Percentiles rank a stretch among this genome's conserved stretches.
Conservation (phyloP, 805 yeast genomes). For the Tetrapisispora phaffii region DNA sequence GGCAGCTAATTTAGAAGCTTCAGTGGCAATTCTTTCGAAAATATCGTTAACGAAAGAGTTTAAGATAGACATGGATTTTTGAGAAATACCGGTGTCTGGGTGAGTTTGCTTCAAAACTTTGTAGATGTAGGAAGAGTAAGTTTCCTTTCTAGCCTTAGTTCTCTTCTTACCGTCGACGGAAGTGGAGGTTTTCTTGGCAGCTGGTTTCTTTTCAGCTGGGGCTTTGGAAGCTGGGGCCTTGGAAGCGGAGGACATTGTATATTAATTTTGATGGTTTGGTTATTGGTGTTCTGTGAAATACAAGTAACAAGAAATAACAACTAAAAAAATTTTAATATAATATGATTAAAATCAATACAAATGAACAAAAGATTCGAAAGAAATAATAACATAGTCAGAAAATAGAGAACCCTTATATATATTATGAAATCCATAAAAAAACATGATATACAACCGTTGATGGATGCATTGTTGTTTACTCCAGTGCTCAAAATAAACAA, state of each 20-base stretch:
- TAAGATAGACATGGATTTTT: conserved; percentile 97
- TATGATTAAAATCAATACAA: no score
- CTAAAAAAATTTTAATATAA: no score
- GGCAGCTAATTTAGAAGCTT: conserved; percentile 97
- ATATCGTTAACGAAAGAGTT: conserved; percentile 97
- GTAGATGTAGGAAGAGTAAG: conserved; percentile 96
- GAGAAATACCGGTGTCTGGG: conserved; percentile 99
- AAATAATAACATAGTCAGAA: no score
- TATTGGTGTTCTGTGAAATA: background rate
- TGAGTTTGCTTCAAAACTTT: conserved; percentile 97
- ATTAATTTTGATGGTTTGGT: background rate
- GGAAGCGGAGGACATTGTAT: conserved; percentile 56
- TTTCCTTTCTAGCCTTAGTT: conserved; percentile 92
- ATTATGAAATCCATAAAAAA: background rate
- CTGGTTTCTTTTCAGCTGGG: conserved; percentile 35
- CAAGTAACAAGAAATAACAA: background rate
- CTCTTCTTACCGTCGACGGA: conserved; percentile 80
- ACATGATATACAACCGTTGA: no score
- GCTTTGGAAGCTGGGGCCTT: conserved; percentile 37
- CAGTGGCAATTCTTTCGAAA: conserved; percentile 95
- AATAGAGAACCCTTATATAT: conserved; percentile 1
- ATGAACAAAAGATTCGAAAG: background rate
- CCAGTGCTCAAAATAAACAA: background rate
- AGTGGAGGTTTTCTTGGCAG: conserved; percentile 88
- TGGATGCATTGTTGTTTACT: no score